A percentile compares a stretch with the other conserved stretches of the same genome.
Conservation (phyloP, 2,329 filamentous ascomycete species). For the Knufia petricola region DNA sequence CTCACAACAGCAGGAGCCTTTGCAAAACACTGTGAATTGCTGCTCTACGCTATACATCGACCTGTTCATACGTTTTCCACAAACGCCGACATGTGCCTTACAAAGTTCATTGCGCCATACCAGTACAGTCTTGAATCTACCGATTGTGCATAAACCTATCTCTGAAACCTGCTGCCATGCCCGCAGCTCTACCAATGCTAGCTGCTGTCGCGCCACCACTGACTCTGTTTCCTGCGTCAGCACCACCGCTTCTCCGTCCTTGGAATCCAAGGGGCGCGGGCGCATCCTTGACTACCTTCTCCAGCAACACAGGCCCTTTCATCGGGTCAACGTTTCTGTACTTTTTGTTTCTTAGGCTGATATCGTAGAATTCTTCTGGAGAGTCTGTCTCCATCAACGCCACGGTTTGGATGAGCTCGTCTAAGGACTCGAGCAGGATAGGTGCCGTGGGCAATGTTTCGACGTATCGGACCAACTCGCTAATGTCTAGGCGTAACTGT, state of each 20-base stretch:
- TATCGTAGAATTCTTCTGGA: constrained; percentile 94
- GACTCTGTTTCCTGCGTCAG: constrained; percentile 31
- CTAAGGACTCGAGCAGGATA: constrained; percentile 80
- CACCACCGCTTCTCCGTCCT: constrained; percentile 10
- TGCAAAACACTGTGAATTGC: too few relatives aligned
- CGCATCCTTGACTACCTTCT: constrained; percentile 56
- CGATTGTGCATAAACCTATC: constrained; percentile 21
- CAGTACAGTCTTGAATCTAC: background rate
- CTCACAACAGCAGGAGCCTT: too few relatives aligned
- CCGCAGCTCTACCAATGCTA: constrained; percentile 9
- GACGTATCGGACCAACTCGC: constrained; percentile 78
- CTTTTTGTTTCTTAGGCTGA: constrained; percentile 79
- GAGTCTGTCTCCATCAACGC: constrained; percentile 79
- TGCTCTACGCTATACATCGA: too few relatives aligned
- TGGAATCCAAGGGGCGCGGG: constrained; percentile 34
- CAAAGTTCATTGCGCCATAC: background rate
- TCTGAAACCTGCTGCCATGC: constrained; percentile 21
- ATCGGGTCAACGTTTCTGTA: constrained; percentile 87
- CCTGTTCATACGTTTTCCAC: too few relatives aligned
- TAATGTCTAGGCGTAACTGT: constrained; percentile 71
- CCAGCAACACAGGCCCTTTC: constrained; percentile 78
- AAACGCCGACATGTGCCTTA: too few relatives aligned
- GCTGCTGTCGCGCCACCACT: constrained; percentile 36
- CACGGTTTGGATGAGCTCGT: constrained; percentile 88
- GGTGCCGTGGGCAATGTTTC: constrained; percentile 67